These are phyloP conservation scores for Crithidia mellificae DNA, from an alignment of 208 protist species.

Conservation along the genomic window DNA sequence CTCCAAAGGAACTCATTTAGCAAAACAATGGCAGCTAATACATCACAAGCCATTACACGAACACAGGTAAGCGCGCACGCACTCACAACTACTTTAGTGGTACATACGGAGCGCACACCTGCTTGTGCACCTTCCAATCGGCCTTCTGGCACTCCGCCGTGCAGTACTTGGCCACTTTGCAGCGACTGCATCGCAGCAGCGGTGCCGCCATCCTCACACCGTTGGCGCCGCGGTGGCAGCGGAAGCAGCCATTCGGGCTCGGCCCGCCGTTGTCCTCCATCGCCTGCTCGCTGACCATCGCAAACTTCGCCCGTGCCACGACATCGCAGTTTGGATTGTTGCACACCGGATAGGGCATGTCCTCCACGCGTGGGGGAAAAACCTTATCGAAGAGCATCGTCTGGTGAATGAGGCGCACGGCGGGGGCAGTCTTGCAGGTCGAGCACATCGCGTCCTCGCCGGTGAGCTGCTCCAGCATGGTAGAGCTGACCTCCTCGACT, in stretches of 20 bases:
- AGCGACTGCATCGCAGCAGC: conserved; percentile 65
- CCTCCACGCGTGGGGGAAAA: conserved; percentile 56
- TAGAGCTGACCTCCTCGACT: conserved; percentile 45
- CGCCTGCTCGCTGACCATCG: conserved; percentile 57
- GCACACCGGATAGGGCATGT: conserved; percentile 55
- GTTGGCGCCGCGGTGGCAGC: conserved; percentile 33
- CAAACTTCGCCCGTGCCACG: conserved; percentile 35
- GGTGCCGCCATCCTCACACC: conserved; percentile 11
- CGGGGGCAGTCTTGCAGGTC: conserved; percentile 38
- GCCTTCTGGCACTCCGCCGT: conserved; percentile 54
- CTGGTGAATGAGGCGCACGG: conserved; percentile 60
- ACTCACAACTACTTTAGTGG: neutral
- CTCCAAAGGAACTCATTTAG: too few species aligned
- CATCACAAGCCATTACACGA: too few species aligned
- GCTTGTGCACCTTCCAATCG: conserved; percentile 65
- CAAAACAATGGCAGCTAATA: too few species aligned
- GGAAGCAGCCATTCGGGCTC: conserved; percentile 50
- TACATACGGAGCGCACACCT: conserved; percentile 51
- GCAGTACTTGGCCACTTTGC: conserved; percentile 79
- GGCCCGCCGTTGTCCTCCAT: conserved; percentile 10
- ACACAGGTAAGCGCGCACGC: neutral
- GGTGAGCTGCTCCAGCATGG: conserved; percentile 46
- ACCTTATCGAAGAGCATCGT: conserved; percentile 51
- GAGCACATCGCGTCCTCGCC: conserved; percentile 46
- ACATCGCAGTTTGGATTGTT: conserved; percentile 36